phyloP scores from a whole-genome alignment of 208 protist species.

The Vickermania ingenoplastis region DNA sequence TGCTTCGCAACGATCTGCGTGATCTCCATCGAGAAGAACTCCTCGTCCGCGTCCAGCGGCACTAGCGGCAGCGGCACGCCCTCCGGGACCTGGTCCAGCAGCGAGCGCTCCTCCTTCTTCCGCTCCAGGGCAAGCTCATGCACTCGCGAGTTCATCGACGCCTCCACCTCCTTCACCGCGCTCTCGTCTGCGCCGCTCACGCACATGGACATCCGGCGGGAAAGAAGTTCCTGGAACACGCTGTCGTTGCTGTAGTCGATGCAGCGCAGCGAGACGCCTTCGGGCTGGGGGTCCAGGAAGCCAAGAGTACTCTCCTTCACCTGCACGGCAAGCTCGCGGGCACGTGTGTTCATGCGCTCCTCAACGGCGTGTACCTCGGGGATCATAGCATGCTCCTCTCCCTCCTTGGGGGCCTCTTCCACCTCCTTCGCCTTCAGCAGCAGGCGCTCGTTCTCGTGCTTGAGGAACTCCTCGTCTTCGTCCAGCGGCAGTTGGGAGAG shows the following conservation, averaged over 20 bases:
- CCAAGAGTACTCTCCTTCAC: slow-evolving; percentile 11
- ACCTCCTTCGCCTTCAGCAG: slow-evolving; percentile 7
- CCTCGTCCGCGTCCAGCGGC: slow-evolving; percentile 23
- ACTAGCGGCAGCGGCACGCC: slow-evolving; percentile 26
- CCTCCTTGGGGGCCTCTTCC: neutral
- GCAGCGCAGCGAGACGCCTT: slow-evolving; percentile 37
- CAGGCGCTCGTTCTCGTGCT: slow-evolving; percentile 5
- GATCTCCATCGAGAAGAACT: slow-evolving; percentile 20
- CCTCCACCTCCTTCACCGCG: slow-evolving; percentile 15
- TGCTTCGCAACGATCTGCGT: slow-evolving; percentile 7
- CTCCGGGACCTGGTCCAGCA: slow-evolving; percentile 22
- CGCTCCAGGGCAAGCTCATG: slow-evolving; percentile 22
- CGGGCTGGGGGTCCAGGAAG: slow-evolving; percentile 56
- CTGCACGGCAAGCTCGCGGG: slow-evolving; percentile 28
- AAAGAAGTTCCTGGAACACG: slow-evolving; percentile 37
- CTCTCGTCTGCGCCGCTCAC: slow-evolving; percentile 3
- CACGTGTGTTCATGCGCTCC: slow-evolving; percentile 45
- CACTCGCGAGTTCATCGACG: slow-evolving; percentile 21
- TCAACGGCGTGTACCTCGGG: slow-evolving; percentile 17
- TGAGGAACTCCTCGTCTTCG: slow-evolving; percentile 10
- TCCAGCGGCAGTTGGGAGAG: slow-evolving; percentile 12
- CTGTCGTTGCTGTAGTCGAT: slow-evolving; percentile 41
- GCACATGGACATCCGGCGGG: neutral
- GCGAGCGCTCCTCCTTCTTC: slow-evolving; percentile 26
- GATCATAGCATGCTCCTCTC: too few relatives aligned